Percentiles rank a stretch among this genome's conserved stretches.
phyloP scores from a whole-genome alignment of 2,329 filamentous ascomycete species.

The Claviceps quebecensis region DNA sequence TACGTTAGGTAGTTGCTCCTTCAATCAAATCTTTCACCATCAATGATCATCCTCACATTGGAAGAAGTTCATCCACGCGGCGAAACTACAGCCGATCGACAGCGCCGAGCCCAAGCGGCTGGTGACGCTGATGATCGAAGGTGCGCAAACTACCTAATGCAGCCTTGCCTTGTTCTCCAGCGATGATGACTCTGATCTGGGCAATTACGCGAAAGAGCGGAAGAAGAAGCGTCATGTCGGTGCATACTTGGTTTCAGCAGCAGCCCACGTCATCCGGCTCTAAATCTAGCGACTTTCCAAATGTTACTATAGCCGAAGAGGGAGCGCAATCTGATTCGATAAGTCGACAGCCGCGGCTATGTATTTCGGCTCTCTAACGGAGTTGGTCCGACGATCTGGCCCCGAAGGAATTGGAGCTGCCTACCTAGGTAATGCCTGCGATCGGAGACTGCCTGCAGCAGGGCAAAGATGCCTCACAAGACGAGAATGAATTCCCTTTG shows the following conservation, averaged over 20 bases:
- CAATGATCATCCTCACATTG: no score
- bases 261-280: constrained; percentile 37
- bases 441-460: constrained; percentile 37
- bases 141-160: constrained; percentile 37
- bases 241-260: constrained; percentile 55
- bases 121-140: no score
- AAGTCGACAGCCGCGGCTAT: constrained; percentile 55
- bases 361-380: constrained; percentile 42
- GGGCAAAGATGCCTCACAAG: constrained; percentile 19
- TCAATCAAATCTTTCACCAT: no score
- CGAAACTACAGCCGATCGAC: no score
- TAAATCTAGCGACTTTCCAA: constrained; percentile 25
- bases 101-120: no score
- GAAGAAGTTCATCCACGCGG: no score
- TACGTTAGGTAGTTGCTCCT: no score
- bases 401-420: constrained; percentile 19
- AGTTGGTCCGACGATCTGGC: constrained; percentile 21
- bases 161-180: constrained; percentile 59
- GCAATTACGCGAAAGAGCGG: constrained; percentile 45
- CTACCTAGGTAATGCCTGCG: no score
- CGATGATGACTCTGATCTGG: constrained; percentile 53
- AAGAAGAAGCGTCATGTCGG: constrained; percentile 51
- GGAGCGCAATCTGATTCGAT: constrained; percentile 36
- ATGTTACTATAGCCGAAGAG: constrained; percentile 26
- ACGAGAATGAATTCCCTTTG: no score